phyloP scores from a whole-genome alignment of 2,329 filamentous ascomycete genomes.

The Juglanconis oblonga region DNA sequence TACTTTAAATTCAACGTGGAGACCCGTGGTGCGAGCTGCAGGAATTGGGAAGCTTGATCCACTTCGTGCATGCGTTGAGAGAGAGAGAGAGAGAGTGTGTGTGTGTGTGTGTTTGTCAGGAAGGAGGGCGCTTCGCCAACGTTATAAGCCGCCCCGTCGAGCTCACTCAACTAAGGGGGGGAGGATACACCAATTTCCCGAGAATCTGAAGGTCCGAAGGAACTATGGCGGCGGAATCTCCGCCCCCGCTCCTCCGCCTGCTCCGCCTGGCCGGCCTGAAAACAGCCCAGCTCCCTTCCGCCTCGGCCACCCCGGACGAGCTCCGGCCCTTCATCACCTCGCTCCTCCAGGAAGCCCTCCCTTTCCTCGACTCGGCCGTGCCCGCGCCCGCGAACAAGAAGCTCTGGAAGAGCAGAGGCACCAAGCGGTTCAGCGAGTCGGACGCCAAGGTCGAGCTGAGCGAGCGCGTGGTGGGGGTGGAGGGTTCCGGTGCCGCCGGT shows the following conservation, averaged over 20 bases:
- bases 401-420: conserved; percentile 36
- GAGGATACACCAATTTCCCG: too few relatives aligned
- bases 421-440: conserved; percentile 48
- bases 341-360: conserved; percentile 56
- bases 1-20: too few relatives aligned
- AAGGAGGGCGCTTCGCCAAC: too few relatives aligned
- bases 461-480: conserved; percentile 41
- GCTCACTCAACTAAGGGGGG: too few relatives aligned
- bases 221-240: background rate
- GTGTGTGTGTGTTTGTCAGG: too few relatives aligned
- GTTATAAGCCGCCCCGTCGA: too few relatives aligned
- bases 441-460: conserved; percentile 51
- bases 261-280: conserved; percentile 54
- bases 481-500: conserved; percentile 28
- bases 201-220: too few relatives aligned
- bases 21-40: too few relatives aligned
- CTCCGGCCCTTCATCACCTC: conserved; percentile 49
- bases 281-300: conserved; percentile 43
- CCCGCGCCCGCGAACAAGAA: conserved; percentile 24
- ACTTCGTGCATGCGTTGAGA: too few relatives aligned
- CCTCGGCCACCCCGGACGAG: conserved; percentile 36
- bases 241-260: conserved; percentile 31
- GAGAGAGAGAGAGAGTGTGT: too few relatives aligned
- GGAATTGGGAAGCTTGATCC: too few relatives aligned
- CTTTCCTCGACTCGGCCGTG: conserved; percentile 55